Conservation (phyloP, 2,329 filamentous ascomycete genomes). For the Penicillium decumbens region DNA sequence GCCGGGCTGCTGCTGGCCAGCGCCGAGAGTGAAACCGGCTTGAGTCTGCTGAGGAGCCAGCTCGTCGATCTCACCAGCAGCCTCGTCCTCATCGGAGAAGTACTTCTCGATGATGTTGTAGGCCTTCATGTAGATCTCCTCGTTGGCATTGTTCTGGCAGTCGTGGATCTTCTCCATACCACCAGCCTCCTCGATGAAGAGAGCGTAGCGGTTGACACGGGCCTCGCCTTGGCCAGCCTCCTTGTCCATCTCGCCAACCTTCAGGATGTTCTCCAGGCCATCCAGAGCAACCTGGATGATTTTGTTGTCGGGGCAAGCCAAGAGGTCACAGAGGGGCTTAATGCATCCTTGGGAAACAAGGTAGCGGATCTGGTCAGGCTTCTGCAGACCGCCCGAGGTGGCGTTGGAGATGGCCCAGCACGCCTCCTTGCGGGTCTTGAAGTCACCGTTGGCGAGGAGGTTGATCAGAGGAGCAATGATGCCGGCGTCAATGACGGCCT, state of each 20-base stretch:
- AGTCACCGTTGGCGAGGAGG: constrained; percentile 89
- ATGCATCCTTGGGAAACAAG: constrained; percentile 92
- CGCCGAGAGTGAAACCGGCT: constrained; percentile 66
- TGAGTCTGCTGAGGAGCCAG: constrained; percentile 67
- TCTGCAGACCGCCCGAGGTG: constrained; percentile 93
- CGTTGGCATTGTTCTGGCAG: constrained; percentile 99
- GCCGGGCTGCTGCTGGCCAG: constrained; percentile 62
- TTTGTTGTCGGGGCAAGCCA: constrained; percentile 97
- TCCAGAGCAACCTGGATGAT: constrained; percentile 98
- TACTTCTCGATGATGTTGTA: constrained; percentile 99
- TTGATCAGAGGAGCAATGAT: constrained; percentile 96
- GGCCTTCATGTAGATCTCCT: constrained; percentile 99
- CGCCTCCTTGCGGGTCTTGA: constrained; percentile 98
- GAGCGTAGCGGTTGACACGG: constrained; percentile 85
- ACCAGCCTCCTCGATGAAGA: constrained; percentile 97
- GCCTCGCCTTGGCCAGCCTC: constrained; percentile 60
- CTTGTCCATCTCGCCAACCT: constrained; percentile 98
- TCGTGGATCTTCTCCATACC: constrained; percentile 99
- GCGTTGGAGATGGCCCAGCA: constrained; percentile 99
- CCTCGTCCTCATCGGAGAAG: constrained; percentile 96
- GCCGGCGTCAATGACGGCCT: constrained; percentile 92
- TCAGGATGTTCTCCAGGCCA: constrained; percentile 97
- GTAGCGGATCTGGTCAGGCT: constrained; percentile 97
- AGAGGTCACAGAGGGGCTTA: constrained; percentile 90
- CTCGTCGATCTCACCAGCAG: constrained; percentile 71